Percentiles rank a stretch among this genome's conserved stretches.
phyloP scores from a whole-genome alignment of 345 rosid genomes.

The Eucalyptus sp. region DNA sequence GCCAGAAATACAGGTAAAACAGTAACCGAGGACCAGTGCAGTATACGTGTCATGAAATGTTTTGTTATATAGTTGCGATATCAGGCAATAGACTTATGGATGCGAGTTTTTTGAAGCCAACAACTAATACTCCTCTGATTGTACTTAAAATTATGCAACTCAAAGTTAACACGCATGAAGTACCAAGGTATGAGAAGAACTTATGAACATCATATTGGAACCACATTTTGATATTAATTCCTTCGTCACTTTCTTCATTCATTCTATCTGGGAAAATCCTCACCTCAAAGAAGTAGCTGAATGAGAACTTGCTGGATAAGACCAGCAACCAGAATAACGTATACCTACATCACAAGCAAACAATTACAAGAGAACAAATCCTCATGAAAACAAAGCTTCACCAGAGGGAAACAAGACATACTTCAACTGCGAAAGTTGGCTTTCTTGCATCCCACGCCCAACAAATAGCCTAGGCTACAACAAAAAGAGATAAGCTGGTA shows the following conservation, averaged over 20 bases:
- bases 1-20: not conserved
- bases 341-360: slow-evolving; percentile 35
- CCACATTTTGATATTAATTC: not conserved
- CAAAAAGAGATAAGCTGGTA: not conserved
- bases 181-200: not conserved
- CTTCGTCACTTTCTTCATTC: not conserved
- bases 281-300: slow-evolving; percentile 93
- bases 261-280: not conserved
- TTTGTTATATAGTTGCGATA: not conserved
- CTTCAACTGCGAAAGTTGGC: slow-evolving; percentile 83
- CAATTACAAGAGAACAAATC: not conserved
- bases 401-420: slow-evolving; percentile 15
- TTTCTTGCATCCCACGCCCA: slow-evolving; percentile 97
- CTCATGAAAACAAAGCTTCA: not conserved
- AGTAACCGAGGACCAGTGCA: not conserved
- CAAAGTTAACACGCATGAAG: not conserved
- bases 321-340: slow-evolving; percentile 81
- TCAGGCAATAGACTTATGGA: not conserved
- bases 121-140: not conserved
- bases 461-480: slow-evolving; percentile 75
- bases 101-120: not conserved
- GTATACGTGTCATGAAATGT: not conserved
- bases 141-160: not conserved
- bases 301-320: slow-evolving; percentile 52
- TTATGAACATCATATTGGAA: not conserved